Conservation (phyloP, 139 green algal species). For the Picochlorum sp. region DNA sequence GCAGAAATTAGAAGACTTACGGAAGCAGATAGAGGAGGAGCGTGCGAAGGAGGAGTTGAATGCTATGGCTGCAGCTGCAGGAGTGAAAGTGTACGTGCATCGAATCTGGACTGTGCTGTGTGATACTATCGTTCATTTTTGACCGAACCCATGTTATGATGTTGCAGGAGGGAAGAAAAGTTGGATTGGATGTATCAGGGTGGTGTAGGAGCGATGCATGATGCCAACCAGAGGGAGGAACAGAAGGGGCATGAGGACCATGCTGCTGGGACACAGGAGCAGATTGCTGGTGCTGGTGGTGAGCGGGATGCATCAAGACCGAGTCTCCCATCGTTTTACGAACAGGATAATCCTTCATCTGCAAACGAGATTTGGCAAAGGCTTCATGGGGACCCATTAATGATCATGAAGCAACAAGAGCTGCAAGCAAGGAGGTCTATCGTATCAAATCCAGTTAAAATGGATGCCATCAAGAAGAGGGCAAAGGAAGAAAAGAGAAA, state of each 20-base stretch:
- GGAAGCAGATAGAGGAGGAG: slow-evolving; percentile 80
- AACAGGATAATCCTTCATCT: slow-evolving; percentile 51
- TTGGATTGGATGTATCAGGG: slow-evolving; percentile 96
- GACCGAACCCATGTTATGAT: background rate
- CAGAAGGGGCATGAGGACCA: slow-evolving; percentile 42
- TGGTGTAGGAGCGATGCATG: slow-evolving; percentile 60
- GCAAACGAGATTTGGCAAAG: slow-evolving; percentile 85
- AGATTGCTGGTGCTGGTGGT: background rate
- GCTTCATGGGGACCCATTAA: slow-evolving; percentile 86
- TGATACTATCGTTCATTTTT: background rate
- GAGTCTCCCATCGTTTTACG: slow-evolving; percentile 52
- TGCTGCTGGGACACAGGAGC: background rate
- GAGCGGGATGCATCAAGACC: slow-evolving; percentile 12
- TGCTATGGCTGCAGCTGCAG: slow-evolving; percentile 49
- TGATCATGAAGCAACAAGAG: slow-evolving; percentile 72
- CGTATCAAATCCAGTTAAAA: slow-evolving; percentile 52
- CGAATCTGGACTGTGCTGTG: background rate
- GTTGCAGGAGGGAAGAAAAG: slow-evolving; percentile 49
- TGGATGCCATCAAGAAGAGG: slow-evolving; percentile 29
- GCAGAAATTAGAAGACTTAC: slow-evolving; percentile 73
- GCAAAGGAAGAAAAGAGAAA: slow-evolving; percentile 33
- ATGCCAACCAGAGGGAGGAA: slow-evolving; percentile 63
- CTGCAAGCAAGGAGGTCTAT: slow-evolving; percentile 48
- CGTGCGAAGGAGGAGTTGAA: slow-evolving; percentile 64
- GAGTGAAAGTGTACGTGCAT: slow-evolving; percentile 44